Conservation (phyloP, 75 land plant genomes). For the Cryptomeria japonica region DNA sequence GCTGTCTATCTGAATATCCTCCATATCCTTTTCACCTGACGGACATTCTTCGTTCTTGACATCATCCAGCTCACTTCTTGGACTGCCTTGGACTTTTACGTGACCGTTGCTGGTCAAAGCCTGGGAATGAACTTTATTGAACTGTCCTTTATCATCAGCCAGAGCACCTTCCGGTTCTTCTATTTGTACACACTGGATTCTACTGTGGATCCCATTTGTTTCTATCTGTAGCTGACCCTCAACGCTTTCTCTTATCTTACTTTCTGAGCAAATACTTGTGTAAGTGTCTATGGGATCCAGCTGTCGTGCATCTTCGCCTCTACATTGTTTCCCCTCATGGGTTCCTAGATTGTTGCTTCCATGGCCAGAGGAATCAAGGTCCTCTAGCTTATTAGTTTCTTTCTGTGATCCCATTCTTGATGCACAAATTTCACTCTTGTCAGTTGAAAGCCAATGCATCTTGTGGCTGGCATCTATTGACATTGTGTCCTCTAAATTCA, state of each 20-base stretch:
- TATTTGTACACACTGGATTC: neutral
- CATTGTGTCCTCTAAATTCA: neutral
- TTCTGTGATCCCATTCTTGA: neutral
- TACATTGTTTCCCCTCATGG: neutral
- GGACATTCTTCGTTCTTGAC: neutral
- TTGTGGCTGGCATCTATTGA: neutral
- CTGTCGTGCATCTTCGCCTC: conserved; percentile 2
- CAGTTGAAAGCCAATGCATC: neutral
- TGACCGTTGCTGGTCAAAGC: neutral
- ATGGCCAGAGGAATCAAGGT: conserved; percentile 13
- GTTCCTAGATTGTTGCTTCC: conserved; percentile 14
- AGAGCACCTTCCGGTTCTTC: neutral
- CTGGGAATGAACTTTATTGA: neutral
- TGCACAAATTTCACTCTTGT: neutral
- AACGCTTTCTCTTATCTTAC: neutral
- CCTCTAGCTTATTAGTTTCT: conserved; percentile 2
- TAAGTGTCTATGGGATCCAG: conserved; percentile 1
- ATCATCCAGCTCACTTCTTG: neutral
- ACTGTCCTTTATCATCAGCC: neutral
- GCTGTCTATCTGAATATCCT: conserved; percentile 3
- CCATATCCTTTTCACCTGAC: neutral
- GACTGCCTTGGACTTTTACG: neutral
- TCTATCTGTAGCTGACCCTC: neutral
- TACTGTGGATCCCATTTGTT: neutral
- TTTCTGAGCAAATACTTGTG: neutral